Evolutionary conservation across 2,329 filamentous ascomycete species (phyloP).

Genomic region (Leptographium galeiforme): DNA sequence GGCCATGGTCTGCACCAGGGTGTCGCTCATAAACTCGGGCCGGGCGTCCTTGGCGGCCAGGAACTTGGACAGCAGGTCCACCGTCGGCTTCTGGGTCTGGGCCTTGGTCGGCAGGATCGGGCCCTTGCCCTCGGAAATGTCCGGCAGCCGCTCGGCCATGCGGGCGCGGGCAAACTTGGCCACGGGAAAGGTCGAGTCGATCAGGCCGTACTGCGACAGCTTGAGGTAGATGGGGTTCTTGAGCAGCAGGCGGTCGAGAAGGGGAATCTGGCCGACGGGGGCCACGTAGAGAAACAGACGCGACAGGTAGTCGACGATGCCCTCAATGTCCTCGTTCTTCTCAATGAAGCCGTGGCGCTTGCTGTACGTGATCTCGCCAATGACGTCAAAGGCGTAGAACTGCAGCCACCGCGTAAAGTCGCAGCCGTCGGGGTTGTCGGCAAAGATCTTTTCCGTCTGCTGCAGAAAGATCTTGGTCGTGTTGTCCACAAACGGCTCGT

Average conservation of each 20-base stretch:
- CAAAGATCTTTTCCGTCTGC: conserved; percentile 44
- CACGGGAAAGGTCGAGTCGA: conserved; percentile 58
- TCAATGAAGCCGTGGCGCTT: conserved; percentile 66
- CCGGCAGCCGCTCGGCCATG: conserved; percentile 49
- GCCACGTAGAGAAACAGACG: conserved; percentile 58
- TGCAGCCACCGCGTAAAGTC: conserved; percentile 63
- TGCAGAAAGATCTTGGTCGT: conserved; percentile 58
- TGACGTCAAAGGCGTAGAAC: conserved; percentile 72
- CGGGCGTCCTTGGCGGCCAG: conserved; percentile 53
- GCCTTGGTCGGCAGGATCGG: conserved; percentile 25
- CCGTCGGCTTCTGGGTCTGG: conserved; percentile 24
- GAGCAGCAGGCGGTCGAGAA: conserved; percentile 53
- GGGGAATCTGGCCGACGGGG: conserved; percentile 59
- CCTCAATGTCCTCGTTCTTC: conserved; percentile 60
- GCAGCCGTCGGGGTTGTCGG: conserved; percentile 30
- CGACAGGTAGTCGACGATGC: conserved; percentile 52
- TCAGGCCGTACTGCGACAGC: conserved; percentile 51
- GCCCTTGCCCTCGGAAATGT: conserved; percentile 26
- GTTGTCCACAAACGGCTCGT: conserved; percentile 68
- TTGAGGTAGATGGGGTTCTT: conserved; percentile 65
- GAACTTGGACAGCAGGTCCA: conserved; percentile 60
- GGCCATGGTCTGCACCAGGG: conserved; percentile 55
- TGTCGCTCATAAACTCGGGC: conserved; percentile 59
- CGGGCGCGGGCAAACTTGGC: conserved; percentile 57
- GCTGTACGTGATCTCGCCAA: conserved; percentile 64